Evolutionary conservation across 176 grass and related monocot species (phyloP).

Genomic region (Saccharum spontaneum): DNA sequence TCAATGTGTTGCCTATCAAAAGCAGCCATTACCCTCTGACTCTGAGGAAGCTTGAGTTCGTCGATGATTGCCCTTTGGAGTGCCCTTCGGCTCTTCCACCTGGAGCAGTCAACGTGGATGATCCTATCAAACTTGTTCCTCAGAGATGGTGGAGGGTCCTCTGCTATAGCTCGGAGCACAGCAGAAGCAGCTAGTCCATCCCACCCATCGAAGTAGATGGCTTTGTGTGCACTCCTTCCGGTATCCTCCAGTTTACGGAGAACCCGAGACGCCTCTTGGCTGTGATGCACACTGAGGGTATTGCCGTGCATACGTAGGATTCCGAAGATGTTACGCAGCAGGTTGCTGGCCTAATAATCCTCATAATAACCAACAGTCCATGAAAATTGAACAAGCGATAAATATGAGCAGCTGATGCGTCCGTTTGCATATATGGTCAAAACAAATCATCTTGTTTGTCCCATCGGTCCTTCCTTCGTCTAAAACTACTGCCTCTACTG

Average conservation of each 20-base stretch:
- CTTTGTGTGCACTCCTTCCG: rapidly evolving
- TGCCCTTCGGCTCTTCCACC: background rate
- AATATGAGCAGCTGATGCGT: too few relatives aligned
- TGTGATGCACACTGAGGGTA: background rate
- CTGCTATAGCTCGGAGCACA: constrained; percentile 10
- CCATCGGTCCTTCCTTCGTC: too few relatives aligned
- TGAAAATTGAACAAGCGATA: too few relatives aligned
- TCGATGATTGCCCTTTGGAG: background rate
- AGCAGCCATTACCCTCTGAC: background rate
- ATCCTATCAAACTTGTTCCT: background rate
- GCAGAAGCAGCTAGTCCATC: background rate
- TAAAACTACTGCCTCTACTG: too few relatives aligned
- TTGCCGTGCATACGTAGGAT: too few relatives aligned
- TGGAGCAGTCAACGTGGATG: constrained; percentile 1
- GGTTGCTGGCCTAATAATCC: too few relatives aligned
- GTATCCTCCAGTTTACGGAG: background rate
- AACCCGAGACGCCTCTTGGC: background rate
- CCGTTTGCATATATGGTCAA: too few relatives aligned
- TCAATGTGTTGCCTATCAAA: background rate
- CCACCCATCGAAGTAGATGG: constrained; percentile 12
- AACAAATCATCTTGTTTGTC: too few relatives aligned
- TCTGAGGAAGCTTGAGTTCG: background rate
- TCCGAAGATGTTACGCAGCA: too few relatives aligned
- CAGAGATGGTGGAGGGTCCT: background rate
- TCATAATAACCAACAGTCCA: too few relatives aligned